These are phyloP conservation scores for Serpula lacrymans DNA, from an alignment of 768 basidiomycete genomes.

Conservation along the genomic window DNA sequence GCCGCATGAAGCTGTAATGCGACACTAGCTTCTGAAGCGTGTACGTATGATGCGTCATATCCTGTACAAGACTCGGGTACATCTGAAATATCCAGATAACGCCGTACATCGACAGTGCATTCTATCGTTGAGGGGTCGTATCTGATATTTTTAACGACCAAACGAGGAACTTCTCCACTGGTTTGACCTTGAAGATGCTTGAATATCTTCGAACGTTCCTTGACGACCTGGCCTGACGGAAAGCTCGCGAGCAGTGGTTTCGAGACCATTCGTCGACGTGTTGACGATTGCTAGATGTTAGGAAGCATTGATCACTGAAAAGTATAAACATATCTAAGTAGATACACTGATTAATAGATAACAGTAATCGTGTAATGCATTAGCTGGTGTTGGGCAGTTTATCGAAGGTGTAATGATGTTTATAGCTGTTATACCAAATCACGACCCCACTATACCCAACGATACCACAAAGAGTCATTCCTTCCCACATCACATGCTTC, in stretches of 20 bases:
- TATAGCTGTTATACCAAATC: no score
- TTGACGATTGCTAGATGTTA: slow-evolving; percentile 3
- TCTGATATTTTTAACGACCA: slow-evolving; percentile 5
- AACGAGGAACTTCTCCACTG: slow-evolving; percentile 1
- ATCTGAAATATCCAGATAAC: slow-evolving; percentile 8
- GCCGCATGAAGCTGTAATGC: neutral
- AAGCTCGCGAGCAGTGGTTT: slow-evolving; percentile 4
- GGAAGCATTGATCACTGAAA: slow-evolving; percentile 3
- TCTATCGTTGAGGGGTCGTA: slow-evolving; percentile 3
- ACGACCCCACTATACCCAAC: no score
- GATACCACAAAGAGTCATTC: no score
- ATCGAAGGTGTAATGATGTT: no score
- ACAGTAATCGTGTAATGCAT: neutral
- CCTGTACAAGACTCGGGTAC: slow-evolving; percentile 6
- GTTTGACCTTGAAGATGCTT: slow-evolving; percentile 3
- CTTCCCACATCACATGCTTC: no score
- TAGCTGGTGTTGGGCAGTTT: no score
- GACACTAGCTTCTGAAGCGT: slow-evolving; percentile 4
- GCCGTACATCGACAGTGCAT: slow-evolving; percentile 8
- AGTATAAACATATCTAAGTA: slow-evolving; percentile 4
- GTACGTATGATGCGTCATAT: slow-evolving; percentile 5
- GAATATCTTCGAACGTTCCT: slow-evolving; percentile 1
- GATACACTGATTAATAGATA: neutral
- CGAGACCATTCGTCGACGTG: slow-evolving; percentile 5
- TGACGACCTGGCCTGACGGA: slow-evolving; percentile 5